Evolutionary conservation across 1,139 yeast genomes (phyloP), one percentile per base, ranked within the genome.

Genomic region (Zhuliangozyma blackwelliae): DNA sequence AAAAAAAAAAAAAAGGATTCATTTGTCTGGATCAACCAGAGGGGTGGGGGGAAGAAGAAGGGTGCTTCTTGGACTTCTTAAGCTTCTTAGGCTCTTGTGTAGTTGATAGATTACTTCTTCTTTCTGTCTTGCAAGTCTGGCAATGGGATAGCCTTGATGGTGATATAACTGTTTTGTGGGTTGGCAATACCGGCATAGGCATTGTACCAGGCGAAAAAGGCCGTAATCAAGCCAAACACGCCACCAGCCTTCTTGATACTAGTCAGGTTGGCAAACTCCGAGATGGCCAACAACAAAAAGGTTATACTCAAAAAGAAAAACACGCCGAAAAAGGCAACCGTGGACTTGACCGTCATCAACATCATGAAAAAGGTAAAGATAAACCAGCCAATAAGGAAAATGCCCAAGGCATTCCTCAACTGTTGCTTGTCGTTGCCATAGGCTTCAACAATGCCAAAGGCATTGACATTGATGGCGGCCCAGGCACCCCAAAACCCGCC

Each of bases 401-500:
- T 75, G 1, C 95, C 96, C 16, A 88, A 51, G 1, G 92, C 94
- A 46, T 55, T 49, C 11, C 50, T 35, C 31, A 65, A 52, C 41
- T 64, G 62, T 34, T 40, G 36, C 8, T 44, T 50, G 12, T 52
- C 60, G 34, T 66, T 63, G 7, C 54, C 65, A 49, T 75, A 80
- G 10, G 92, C 80, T 4, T 68, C 65, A 16, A 59, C 64, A 44
- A 89, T 83, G 33, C 92, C 90, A 60, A 89, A 89, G 53, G 83
- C 72, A 27, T 82, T 79, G 39, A 82, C 77, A 45, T 77, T 68
- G 43, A 89, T 73, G 22, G 92, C 90, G 44, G 79, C 94, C 61
- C 77, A 84, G 31, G 90, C 70, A 59, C 86, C 71, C 97, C 97
- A 89, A 63, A 88, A 89, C 1, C 92, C 95, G 44, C 95, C 96